These are phyloP conservation scores for Trypanosomatidae sp. DNA, from an alignment of 208 protist genomes.

Conservation along the genomic window DNA sequence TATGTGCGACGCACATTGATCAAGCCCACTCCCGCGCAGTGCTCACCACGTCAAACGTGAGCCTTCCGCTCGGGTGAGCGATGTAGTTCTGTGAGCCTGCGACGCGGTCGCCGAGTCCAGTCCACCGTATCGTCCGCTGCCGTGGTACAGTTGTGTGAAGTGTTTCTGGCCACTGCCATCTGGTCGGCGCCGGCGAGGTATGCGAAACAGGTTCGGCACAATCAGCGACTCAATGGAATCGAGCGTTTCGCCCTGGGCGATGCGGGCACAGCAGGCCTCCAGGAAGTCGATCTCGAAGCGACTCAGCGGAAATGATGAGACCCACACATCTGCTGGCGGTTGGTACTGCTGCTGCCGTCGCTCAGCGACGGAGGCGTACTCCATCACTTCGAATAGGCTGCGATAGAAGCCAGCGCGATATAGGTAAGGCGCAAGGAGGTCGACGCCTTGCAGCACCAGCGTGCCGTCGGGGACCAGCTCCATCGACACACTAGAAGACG, in stretches of 20 bases:
- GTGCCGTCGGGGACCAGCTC: slow-evolving; percentile 83
- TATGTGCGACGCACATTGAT: not conserved
- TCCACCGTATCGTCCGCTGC: slow-evolving; percentile 1
- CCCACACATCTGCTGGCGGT: slow-evolving; percentile 55
- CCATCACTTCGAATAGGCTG: slow-evolving; percentile 39
- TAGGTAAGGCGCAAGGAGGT: slow-evolving; percentile 67
- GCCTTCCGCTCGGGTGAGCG: not conserved
- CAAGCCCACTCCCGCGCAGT: not conserved
- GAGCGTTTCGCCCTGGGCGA: slow-evolving; percentile 47
- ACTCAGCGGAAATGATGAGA: slow-evolving; percentile 49
- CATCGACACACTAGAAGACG: slow-evolving; percentile 47
- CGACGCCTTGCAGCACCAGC: slow-evolving; percentile 66
- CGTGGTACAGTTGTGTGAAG: slow-evolving; percentile 8
- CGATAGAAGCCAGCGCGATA: slow-evolving; percentile 77
- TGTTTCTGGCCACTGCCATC: slow-evolving; percentile 1
- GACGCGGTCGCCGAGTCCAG: not conserved
- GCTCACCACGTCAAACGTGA: not conserved
- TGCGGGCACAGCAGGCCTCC: slow-evolving; percentile 79
- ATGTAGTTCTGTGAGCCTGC: not conserved
- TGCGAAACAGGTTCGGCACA: slow-evolving; percentile 73
- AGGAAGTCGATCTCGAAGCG: slow-evolving; percentile 87
- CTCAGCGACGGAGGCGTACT: slow-evolving; percentile 25
- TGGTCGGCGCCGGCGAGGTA: slow-evolving; percentile 53
- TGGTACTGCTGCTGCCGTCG: slow-evolving; percentile 20
- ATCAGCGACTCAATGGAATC: slow-evolving; percentile 53